Conservation (phyloP, 1,284 basidiomycete genomes). For the Trametes sp. region DNA sequence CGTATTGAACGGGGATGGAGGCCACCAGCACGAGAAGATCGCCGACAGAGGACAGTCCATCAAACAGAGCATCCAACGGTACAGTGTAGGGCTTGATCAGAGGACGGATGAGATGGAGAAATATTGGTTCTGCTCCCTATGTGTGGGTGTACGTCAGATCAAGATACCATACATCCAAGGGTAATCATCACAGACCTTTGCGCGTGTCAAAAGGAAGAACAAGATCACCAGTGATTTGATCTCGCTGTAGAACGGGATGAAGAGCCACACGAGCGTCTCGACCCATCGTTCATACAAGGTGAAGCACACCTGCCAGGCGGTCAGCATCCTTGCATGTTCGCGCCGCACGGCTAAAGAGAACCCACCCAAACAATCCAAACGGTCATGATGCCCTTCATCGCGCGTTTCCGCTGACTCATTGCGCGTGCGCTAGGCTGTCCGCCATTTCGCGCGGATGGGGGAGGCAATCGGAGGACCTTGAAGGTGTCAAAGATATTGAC, state of each 20-base stretch:
- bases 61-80: constrained; percentile 66
- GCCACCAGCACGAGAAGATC: constrained; percentile 69
- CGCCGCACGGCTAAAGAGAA: constrained; percentile 11
- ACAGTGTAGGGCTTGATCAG: constrained; percentile 71
- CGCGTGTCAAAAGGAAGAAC: constrained; percentile 77
- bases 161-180: background rate
- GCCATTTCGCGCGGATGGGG: constrained; percentile 63
- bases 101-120: constrained; percentile 75
- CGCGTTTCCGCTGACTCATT: constrained; percentile 75
- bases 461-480: constrained; percentile 77
- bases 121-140: constrained; percentile 83
- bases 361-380: constrained; percentile 86
- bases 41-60: constrained; percentile 62
- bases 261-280: constrained; percentile 68
- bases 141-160: constrained; percentile 18
- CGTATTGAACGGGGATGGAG: constrained; percentile 59
- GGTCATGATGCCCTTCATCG: constrained; percentile 82
- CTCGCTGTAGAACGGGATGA: constrained; percentile 83
- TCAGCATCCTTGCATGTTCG: background rate
- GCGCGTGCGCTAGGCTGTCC: constrained; percentile 71
- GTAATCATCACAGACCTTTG: constrained; percentile 59
- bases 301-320: constrained; percentile 57
- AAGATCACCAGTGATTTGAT: constrained; percentile 73
- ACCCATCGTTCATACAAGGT: constrained; percentile 67
- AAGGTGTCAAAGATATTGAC: constrained; percentile 83